Conservation (phyloP, 768 basidiomycete species). For the Phaeotremella fagi region DNA sequence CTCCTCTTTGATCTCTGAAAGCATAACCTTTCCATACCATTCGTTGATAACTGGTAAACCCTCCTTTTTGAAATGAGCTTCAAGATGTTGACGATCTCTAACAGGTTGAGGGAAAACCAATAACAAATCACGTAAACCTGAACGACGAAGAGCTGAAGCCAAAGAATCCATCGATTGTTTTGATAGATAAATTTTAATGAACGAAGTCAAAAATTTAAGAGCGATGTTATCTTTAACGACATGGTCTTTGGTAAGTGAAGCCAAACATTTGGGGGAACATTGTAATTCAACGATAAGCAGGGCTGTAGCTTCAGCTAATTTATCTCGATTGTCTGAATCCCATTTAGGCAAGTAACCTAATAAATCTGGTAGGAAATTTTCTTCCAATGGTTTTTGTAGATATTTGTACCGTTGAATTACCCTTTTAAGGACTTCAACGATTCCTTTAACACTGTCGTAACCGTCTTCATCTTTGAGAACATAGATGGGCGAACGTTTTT, state of each 20-base stretch:
- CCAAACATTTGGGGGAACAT: conserved; percentile 68
- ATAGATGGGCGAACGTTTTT: conserved; percentile 74
- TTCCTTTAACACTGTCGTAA: conserved; percentile 74
- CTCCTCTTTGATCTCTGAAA: conserved; percentile 71
- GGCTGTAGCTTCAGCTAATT: conserved; percentile 74
- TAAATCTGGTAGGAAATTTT: conserved; percentile 70
- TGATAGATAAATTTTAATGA: conserved; percentile 73
- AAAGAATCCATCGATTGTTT: conserved; percentile 89
- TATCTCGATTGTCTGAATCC: conserved; percentile 69
- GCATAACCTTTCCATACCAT: conserved; percentile 90
- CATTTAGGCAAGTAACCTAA: conserved; percentile 72
- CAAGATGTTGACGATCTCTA: conserved; percentile 66
- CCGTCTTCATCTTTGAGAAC: conserved; percentile 46
- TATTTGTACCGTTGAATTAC: conserved; percentile 98
- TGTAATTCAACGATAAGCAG: conserved; percentile 80
- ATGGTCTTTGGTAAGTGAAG: conserved; percentile 84
- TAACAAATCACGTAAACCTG: conserved; percentile 71
- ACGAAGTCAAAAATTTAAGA: conserved; percentile 65
- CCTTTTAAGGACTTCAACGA: conserved; percentile 90
- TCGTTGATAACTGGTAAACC: conserved; percentile 78
- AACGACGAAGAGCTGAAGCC: conserved; percentile 70
- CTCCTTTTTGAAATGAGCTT: conserved; percentile 80
- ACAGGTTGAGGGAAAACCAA: conserved; percentile 82
- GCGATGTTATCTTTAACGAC: conserved; percentile 90
- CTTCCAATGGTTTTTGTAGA: conserved; percentile 94